These are phyloP conservation scores for Cryphonectria carpinicola DNA, from an alignment of 2,329 filamentous ascomycete genomes.

Conservation along the genomic window DNA sequence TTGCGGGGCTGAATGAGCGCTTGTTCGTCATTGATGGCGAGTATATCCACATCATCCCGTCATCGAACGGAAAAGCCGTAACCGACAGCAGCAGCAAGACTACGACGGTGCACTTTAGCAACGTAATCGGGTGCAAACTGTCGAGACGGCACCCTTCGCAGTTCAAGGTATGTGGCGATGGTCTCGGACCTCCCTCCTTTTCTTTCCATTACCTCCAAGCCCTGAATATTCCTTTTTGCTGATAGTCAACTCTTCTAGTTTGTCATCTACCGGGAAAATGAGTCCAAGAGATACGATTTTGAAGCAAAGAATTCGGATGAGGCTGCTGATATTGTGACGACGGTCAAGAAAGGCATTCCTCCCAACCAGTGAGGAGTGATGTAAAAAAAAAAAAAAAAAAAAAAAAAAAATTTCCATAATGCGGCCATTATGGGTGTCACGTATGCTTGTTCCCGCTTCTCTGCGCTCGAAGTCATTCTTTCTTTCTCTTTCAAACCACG, in stretches of 20 bases:
- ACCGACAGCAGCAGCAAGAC: conserved; percentile 70
- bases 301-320: conserved; percentile 74
- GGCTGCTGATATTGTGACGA: conserved; percentile 76
- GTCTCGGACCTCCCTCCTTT: conserved; percentile 29
- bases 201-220: neutral
- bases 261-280: conserved; percentile 74
- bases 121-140: conserved; percentile 81
- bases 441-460: too few relatives aligned
- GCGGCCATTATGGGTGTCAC: too few relatives aligned
- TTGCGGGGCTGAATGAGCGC: conserved; percentile 75
- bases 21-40: conserved; percentile 82
- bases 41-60: conserved; percentile 83
- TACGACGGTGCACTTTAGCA: conserved; percentile 81
- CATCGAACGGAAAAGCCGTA: conserved; percentile 66
- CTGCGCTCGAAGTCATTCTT: too few relatives aligned
- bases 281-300: conserved; percentile 84
- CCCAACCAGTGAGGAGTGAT: conserved; percentile 58
- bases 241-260: conserved; percentile 48
- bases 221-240: neutral
- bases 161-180: conserved; percentile 63
- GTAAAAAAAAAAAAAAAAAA: neutral
- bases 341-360: conserved; percentile 76
- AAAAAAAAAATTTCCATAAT: neutral
- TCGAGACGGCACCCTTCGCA: conserved; percentile 79
- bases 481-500: neutral